Evolutionary conservation across 2,329 filamentous ascomycete genomes (phyloP), one percentile per base, ranked within the genome.

Genomic region (Talaromyces sp.): DNA sequence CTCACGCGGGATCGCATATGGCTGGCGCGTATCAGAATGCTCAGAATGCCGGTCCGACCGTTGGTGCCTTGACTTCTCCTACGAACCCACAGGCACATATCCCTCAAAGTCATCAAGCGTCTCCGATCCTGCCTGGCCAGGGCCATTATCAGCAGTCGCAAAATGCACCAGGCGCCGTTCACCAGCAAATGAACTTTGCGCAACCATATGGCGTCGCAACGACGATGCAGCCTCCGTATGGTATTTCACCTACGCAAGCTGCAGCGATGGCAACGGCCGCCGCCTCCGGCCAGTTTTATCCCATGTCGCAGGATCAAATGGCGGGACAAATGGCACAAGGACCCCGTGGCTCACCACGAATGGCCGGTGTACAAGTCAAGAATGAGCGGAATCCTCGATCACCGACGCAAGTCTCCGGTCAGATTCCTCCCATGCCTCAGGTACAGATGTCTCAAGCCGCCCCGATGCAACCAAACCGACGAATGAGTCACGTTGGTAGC

Each of bases 251-350:
- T 21, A 91, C 92, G 54, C 91, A 96, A 76, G 92, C 92, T 14
- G 93, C 93, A 57, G 93, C 93, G 63, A 95, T 96, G 91, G 93
- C 90, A 50, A 96, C 93, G 1, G 93, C 93, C 18, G 93, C 93
- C 1, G 93, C 93, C 11, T 93, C 92, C 5, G 93, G 93, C 44
- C 89, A 91, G 65, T 90, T 89, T 69, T 88, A 89, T 65, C 88
- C 89, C 67, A 86, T 92, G 78, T 80, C 88, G 58, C 86, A 89
- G 61, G 90, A 93, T 70, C 83, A 85, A 21, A 87, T 86, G 83
- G 79, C 82, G 83, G 78, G 83, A 76, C 76, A 89, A 84, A 76
- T 84, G 66, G 73, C 76, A 9, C 81, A 81, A 68, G 81, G 82
- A 28, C 77, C 80, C 28, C 77, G 82, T 63, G 89, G 86, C 23